Conservation (phyloP, 2,329 filamentous ascomycete species). For the Colletotrichum tropicicola region DNA sequence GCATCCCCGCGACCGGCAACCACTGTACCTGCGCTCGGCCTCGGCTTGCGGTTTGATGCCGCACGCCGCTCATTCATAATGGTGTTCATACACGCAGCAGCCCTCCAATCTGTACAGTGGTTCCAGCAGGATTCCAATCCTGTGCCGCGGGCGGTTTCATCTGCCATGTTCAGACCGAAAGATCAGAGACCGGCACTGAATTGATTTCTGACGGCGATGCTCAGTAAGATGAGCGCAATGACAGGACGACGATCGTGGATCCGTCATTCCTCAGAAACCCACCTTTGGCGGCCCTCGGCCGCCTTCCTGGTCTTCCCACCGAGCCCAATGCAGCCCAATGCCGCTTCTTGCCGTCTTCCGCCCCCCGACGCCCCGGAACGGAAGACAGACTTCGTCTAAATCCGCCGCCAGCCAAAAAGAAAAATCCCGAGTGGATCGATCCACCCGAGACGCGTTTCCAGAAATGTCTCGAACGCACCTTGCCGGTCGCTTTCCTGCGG, state of each 20-base stretch:
- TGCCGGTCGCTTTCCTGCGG: not conserved
- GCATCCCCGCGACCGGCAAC: conserved; percentile 6
- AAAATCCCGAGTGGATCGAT: conserved; percentile 7
- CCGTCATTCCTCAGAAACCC: not conserved
- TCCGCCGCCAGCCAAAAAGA: not conserved
- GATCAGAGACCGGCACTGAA: not conserved
- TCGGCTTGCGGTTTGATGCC: not conserved
- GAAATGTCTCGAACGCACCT: conserved; percentile 3
- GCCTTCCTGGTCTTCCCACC: not conserved
- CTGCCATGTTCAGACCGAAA: not conserved
- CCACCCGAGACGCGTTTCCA: not conserved
- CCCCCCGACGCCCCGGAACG: not conserved
- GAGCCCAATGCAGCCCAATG: conserved; percentile 25
- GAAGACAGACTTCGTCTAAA: conserved; percentile 1
- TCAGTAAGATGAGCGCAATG: not conserved
- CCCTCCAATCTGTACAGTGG: no score
- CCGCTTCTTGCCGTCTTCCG: conserved; percentile 25
- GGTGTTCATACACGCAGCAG: no score
- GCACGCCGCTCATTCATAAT: not conserved
- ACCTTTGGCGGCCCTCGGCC: not conserved
- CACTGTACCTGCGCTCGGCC: not conserved
- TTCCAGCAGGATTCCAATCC: no score
- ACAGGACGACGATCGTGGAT: conserved; percentile 10
- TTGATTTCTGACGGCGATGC: not conserved
- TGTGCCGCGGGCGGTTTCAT: no score